phyloP scores from a whole-genome alignment of 352 stramenopile genomes.

The Pythium vanterpoolii region DNA sequence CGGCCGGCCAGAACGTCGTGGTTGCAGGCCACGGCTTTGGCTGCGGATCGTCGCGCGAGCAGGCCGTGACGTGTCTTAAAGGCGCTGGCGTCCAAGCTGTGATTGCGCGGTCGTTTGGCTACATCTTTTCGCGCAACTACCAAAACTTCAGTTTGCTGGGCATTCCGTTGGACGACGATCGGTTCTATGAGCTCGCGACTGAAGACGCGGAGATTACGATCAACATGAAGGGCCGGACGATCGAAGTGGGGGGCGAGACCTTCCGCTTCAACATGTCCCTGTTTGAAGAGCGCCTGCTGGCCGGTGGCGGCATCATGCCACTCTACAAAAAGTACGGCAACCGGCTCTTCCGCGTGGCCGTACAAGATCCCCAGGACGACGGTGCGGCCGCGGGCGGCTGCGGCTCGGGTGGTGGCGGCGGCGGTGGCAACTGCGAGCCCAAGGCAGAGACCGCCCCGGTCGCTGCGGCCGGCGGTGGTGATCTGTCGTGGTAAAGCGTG shows the following conservation, averaged over 20 bases:
- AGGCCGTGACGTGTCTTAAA: slow-evolving; percentile 82
- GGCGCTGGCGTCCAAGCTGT: slow-evolving; percentile 74
- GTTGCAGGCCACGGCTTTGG: slow-evolving; percentile 81
- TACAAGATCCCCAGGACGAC: slow-evolving; percentile 49
- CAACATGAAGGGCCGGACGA: slow-evolving; percentile 80
- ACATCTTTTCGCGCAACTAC: slow-evolving; percentile 88
- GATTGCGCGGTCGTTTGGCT: slow-evolving; percentile 82
- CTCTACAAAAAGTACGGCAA: slow-evolving; percentile 87
- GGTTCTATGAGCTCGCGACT: slow-evolving; percentile 78
- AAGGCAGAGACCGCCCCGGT: slow-evolving; percentile 38
- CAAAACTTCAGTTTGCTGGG: slow-evolving; percentile 84
- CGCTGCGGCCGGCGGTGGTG: slow-evolving; percentile 35
- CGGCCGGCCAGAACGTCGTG: slow-evolving; percentile 62
- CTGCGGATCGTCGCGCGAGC: slow-evolving; percentile 80
- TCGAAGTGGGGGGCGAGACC: slow-evolving; percentile 66
- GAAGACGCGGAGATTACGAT: slow-evolving; percentile 74
- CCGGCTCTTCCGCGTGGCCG: slow-evolving; percentile 79
- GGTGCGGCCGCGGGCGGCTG: slow-evolving; percentile 29
- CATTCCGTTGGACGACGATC: slow-evolving; percentile 76
- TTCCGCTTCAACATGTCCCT: slow-evolving; percentile 88
- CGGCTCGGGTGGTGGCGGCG: slow-evolving; percentile 28
- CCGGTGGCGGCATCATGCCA: slow-evolving; percentile 81
- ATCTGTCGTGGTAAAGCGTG: slow-evolving; percentile 59
- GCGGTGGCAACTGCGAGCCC: slow-evolving; percentile 20
- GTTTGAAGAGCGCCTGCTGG: slow-evolving; percentile 80